Evolutionary conservation across 768 basidiomycete species (phyloP).

Genomic region (Mycena capillaripes): DNA sequence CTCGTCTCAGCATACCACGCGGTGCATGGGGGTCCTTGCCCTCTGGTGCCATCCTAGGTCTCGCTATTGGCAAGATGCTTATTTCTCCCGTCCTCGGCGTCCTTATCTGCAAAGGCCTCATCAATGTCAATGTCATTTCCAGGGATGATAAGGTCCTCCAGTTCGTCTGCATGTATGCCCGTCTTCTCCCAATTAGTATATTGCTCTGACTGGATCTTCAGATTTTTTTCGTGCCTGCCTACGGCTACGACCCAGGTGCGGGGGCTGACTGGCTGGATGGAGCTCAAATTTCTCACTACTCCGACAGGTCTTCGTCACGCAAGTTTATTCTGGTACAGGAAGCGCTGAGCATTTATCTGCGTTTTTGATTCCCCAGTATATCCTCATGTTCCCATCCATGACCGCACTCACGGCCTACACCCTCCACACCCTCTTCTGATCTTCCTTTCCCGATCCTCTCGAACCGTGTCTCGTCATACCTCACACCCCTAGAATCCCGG

Average conservation of each 20-base stretch:
- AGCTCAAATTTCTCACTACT: neutral
- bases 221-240: constrained; percentile 73
- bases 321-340: constrained; percentile 77
- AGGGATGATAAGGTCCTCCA: constrained; percentile 58
- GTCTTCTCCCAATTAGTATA: neutral
- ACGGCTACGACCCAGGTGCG: constrained; percentile 71
- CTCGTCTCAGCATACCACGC: constrained; percentile 57
- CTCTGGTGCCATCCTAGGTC: constrained; percentile 54
- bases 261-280: neutral
- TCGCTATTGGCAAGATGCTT: constrained; percentile 60
- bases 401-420: constrained; percentile 63
- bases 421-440: constrained; percentile 58
- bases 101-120: constrained; percentile 57
- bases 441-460: neutral
- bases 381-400: constrained; percentile 66
- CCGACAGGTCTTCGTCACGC: constrained; percentile 70
- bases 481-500: neutral
- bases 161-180: constrained; percentile 74
- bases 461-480: constrained; percentile 7
- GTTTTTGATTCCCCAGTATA: constrained; percentile 75
- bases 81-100: constrained; percentile 65
- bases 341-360: constrained; percentile 71
- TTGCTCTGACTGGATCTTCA: constrained; percentile 37
- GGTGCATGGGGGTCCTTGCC: constrained; percentile 52
- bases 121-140: constrained; percentile 51